Percentiles rank a stretch among this genome's conserved stretches.
phyloP scores from a whole-genome alignment of 805 yeast genomes.

The Gaillardinia entomophila region DNA sequence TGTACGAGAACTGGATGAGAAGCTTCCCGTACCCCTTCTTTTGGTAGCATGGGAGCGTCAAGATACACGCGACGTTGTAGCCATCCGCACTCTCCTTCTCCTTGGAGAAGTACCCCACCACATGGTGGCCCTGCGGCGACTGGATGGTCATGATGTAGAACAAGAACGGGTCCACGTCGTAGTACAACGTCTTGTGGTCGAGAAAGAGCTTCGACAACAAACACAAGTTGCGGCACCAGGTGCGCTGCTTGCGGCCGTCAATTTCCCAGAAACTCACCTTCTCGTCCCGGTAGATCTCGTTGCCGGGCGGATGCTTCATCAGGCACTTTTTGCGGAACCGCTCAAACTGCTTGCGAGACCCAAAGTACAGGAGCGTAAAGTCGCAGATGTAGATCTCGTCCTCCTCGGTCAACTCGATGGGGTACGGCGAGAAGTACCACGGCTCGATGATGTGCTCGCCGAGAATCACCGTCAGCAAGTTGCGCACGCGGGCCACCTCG shows the following conservation, averaged over 20 bases:
- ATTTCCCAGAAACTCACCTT: constrained; percentile 93
- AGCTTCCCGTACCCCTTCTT: constrained; percentile 91
- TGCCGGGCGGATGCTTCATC: constrained; percentile 95
- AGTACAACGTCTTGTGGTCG: constrained; percentile 94
- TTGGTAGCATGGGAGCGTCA: constrained; percentile 94
- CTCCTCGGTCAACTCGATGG: constrained; percentile 88
- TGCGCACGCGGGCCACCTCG: constrained; percentile 88
- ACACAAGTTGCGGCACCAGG: constrained; percentile 96
- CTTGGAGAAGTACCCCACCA: constrained; percentile 94
- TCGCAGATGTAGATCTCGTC: constrained; percentile 89
- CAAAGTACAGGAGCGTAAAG: constrained; percentile 82
- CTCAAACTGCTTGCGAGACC: constrained; percentile 86
- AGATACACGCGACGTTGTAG: constrained; percentile 94
- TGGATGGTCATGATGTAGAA: constrained; percentile 93
- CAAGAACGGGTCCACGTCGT: constrained; percentile 96
- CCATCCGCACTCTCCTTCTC: constrained; percentile 95
- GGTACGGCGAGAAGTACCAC: constrained; percentile 98
- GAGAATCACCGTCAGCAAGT: constrained; percentile 68
- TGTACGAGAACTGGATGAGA: constrained; percentile 89
- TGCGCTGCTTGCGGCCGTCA: constrained; percentile 92
- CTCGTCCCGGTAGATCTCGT: constrained; percentile 91
- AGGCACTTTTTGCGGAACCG: constrained; percentile 85
- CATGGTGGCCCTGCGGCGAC: constrained; percentile 88
- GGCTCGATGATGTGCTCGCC: constrained; percentile 95
- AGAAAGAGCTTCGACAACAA: constrained; percentile 81